phyloP scores from a whole-genome alignment of 2,329 filamentous ascomycete species.

The Endocalyx cinctus region DNA sequence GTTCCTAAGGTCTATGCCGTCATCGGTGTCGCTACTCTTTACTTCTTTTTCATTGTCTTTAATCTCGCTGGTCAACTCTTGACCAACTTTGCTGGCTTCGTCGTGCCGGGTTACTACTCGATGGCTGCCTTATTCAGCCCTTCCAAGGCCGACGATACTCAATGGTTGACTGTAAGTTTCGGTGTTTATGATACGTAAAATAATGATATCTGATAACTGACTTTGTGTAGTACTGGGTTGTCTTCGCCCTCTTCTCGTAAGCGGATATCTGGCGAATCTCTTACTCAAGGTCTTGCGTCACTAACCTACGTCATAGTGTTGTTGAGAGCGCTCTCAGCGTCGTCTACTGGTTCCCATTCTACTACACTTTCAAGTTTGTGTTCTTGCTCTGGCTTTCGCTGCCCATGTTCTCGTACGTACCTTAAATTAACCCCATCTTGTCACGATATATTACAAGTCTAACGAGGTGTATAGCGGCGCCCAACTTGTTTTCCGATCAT shows the following conservation, averaged over 20 bases:
- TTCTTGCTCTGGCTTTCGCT: conserved; percentile 97
- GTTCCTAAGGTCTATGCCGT: conserved; percentile 82
- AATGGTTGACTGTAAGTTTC: conserved; percentile 66
- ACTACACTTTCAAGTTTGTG: conserved; percentile 99
- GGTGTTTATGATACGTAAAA: conserved; percentile 5
- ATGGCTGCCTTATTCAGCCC: conserved; percentile 70
- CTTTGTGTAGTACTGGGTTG: conserved; percentile 78
- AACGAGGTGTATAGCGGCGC: conserved; percentile 65
- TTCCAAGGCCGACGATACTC: conserved; percentile 72
- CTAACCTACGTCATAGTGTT: conserved; percentile 43
- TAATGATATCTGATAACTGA: conserved; percentile 28
- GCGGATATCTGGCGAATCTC: conserved; percentile 16
- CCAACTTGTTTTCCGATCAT: conserved; percentile 93
- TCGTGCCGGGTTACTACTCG: conserved; percentile 81
- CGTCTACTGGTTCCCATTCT: conserved; percentile 96
- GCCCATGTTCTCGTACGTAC: conserved; percentile 80
- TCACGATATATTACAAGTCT: neutral
- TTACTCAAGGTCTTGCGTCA: conserved; percentile 2
- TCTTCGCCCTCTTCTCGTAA: conserved; percentile 74
- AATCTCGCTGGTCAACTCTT: conserved; percentile 86
- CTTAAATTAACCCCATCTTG: neutral
- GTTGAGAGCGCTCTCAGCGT: conserved; percentile 78
- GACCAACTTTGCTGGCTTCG: conserved; percentile 80
- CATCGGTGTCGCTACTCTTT: conserved; percentile 70
- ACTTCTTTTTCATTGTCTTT: conserved; percentile 90